Conservation (phyloP, 1,284 basidiomycete genomes). For the Fomitopsis palustris region DNA sequence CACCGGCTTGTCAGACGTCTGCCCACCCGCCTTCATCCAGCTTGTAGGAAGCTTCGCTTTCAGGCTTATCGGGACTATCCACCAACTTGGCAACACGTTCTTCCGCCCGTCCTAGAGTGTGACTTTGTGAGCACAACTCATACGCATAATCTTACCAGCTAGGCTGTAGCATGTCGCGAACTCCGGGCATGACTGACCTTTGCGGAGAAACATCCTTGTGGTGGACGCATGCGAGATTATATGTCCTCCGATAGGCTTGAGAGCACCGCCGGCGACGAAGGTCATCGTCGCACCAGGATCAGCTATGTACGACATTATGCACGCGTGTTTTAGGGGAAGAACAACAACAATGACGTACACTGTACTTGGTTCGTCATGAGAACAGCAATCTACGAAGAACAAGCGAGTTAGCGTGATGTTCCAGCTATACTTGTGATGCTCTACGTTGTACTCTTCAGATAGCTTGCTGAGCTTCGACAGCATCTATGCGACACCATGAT, state of each 20-base stretch:
- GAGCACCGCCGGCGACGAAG: constrained; percentile 85
- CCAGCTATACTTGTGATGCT: constrained; percentile 15
- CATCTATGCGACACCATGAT: constrained; percentile 52
- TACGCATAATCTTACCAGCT: neutral
- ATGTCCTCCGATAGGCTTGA: constrained; percentile 87
- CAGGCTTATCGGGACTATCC: constrained; percentile 89
- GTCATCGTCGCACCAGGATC: constrained; percentile 94
- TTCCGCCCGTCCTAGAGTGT: constrained; percentile 73
- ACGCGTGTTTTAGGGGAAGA: neutral
- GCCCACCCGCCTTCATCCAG: constrained; percentile 85
- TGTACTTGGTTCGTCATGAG: constrained; percentile 92
- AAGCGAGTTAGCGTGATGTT: neutral
- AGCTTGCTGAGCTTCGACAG: constrained; percentile 86
- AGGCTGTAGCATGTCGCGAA: neutral
- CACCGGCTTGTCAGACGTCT: constrained; percentile 44
- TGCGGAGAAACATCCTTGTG: constrained; percentile 81
- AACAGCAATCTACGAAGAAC: constrained; percentile 62
- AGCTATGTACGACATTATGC: constrained; percentile 38
- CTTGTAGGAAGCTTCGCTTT: constrained; percentile 91
- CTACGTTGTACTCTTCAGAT: constrained; percentile 86
- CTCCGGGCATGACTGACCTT: constrained; percentile 48
- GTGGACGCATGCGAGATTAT: constrained; percentile 86
- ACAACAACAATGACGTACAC: constrained; percentile 44
- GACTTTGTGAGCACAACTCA: neutral
- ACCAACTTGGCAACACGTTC: constrained; percentile 95